A percentile compares a stretch with the other conserved stretches of the same genome.
Conservation (phyloP, 2,329 filamentous ascomycete species). For the Fusarium anguioides region DNA sequence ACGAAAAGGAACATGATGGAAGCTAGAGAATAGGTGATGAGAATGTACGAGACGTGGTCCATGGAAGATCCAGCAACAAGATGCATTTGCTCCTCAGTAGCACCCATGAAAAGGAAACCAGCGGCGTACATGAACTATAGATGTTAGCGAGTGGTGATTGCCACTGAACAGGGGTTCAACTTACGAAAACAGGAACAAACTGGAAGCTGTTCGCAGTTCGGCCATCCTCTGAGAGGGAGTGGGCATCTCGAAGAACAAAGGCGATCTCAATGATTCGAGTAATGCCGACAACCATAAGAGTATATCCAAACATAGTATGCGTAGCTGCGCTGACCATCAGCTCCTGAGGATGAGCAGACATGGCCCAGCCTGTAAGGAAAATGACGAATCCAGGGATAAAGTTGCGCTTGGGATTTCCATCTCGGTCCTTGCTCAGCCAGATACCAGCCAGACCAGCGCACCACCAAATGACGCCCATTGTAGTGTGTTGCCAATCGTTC, state of each 20-base stretch:
- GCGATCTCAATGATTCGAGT: conserved; percentile 90
- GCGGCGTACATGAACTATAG: conserved; percentile 85
- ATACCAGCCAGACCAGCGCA: conserved; percentile 89
- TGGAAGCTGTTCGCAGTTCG: conserved; percentile 73
- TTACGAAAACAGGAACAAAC: conserved; percentile 64
- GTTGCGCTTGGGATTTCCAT: conserved; percentile 90
- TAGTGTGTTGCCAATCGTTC: conserved; percentile 97
- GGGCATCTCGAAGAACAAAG: conserved; percentile 83
- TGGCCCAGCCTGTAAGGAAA: conserved; percentile 91
- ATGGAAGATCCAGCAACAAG: conserved; percentile 79
- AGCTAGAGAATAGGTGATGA: conserved; percentile 90
- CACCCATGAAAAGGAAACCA: conserved; percentile 97
- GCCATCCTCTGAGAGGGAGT: conserved; percentile 72
- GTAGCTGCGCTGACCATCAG: conserved; percentile 87
- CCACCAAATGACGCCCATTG: conserved; percentile 99
- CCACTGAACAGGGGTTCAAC: conserved; percentile 53
- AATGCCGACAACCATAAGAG: conserved; percentile 88
- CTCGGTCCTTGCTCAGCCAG: conserved; percentile 87
- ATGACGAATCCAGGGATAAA: conserved; percentile 93
- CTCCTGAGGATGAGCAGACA: conserved; percentile 90
- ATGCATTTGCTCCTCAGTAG: conserved; percentile 94
- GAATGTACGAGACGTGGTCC: conserved; percentile 90
- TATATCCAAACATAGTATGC: conserved; percentile 92
- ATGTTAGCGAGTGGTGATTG: conserved; percentile 14
- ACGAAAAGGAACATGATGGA: conserved; percentile 92